Base-by-base conservation (phyloP, 2,329 filamentous ascomycete genomes). In the Trichophaea hybrida region DNA sequence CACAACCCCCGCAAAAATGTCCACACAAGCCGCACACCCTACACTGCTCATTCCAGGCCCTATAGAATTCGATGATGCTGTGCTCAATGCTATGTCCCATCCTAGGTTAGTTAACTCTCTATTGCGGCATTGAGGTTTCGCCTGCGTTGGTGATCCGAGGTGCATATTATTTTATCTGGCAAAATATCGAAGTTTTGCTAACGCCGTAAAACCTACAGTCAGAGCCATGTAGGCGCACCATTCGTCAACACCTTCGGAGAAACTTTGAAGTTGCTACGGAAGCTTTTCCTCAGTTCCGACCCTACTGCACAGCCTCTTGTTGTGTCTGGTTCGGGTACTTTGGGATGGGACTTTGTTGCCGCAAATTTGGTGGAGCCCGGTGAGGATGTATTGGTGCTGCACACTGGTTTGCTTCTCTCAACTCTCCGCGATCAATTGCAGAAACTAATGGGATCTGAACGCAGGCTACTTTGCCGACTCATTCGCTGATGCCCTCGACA, bases 11-110 rank as follows among this genome's bases (percentile, higher is more conserved):
- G 10, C 51, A 15, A 56, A 43, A 55, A 66, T 66, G 64, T 66
- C 61, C 8, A 37, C 62, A 10, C 64, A 65, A 57, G 60, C 57
- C 48, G 38, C 57, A n/a, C 64, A 85, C 71, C 77, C 81, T 57
- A 84, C 91, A 59, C 78, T 98, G 74, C 82, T 98, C 75, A 97
- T 98, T 71, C 93, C 93, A 54, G 93, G 93, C 65, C 93, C 93
- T 70, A 94, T 97, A 73, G 91, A 97, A 76, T 96, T 96, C 71
- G 91, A 96, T 73, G 91, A 97, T 91, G 89, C 84, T 52, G 91
- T 97, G 62, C 82, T 96, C 56, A 81, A 90, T 73, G 88, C 89
- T 63, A 96, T 96, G 91, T 85, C 86, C 77, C 89, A 95, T 75
- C 94, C 85, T 76, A 91, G 86, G 86, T 88, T 76, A 69, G 75